Base-by-base conservation (phyloP, 352 stramenopile species). In the Phytopythium oedochilum region DNA sequence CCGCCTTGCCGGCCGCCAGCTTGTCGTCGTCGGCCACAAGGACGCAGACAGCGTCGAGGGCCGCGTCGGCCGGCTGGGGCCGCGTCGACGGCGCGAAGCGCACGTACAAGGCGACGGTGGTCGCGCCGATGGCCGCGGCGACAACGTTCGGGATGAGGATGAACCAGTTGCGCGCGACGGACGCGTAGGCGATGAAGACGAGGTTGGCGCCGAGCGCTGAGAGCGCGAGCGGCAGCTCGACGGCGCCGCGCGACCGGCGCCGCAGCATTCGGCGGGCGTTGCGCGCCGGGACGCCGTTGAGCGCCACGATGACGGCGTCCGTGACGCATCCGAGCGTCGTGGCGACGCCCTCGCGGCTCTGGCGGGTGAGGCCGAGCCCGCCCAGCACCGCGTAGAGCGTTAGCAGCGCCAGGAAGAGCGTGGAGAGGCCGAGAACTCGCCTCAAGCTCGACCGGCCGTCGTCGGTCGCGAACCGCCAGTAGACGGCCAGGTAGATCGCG, bases 141-240 rank as follows among this genome's bases (percentile, higher is more conserved):
- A 53, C 15, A 7, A 39, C 32, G n/a, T 53, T 36, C 23, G 46
- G 46, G n/a, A 36, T 32, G 3, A 78, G 64, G 26, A 86, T 63
- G 42, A 81, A 63, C n/a, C 29, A 48, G 36, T 79, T 66, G 32
- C 57, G n/a, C 17, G 72, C 53, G 22, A 83, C 46, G 36, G 52
- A 56, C 26, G 68, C 68, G 55, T 80, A 86, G 18, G 65, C 57
- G 32, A 80, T 57, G 73, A 73, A 86, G 18, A 76, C 62, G n/a
- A 60, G 52, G 55, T 83, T 86, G 59, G 83, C 81, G 34, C 61
- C 28, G 9, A 70, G 57, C 3, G 68, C 75, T 0, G 68, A 61
- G 1, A 72, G 26, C 11, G 78, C 63, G 70, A 86, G 78, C 0
- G 61, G 49, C 11, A 84, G 48, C n/a, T 69, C 68, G 43, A 83